Percentiles rank a stretch among this genome's conserved stretches.
Evolutionary conservation across 768 basidiomycete genomes (phyloP).

Genomic region (Cubamyces sp.): DNA sequence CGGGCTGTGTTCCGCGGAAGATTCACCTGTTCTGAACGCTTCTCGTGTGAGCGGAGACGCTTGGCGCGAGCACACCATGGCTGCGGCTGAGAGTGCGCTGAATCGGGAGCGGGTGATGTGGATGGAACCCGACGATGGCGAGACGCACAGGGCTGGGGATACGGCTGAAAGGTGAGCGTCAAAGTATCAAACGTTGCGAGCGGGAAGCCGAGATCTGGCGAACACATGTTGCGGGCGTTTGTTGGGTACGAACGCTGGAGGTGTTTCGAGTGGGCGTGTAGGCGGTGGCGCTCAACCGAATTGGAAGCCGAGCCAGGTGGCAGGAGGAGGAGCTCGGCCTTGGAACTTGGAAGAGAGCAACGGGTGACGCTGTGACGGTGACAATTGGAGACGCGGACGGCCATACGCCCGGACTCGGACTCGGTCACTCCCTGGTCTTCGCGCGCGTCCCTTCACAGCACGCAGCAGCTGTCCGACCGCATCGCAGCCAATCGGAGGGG

Average conservation of each 20-base stretch:
- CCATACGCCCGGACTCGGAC: too few species aligned
- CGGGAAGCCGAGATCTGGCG: not conserved
- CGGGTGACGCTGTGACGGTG: too few species aligned
- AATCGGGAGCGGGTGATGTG: not conserved
- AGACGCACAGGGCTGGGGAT: not conserved
- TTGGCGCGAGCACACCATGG: not conserved
- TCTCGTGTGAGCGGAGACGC: not conserved
- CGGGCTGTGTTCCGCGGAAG: constrained; percentile 8
- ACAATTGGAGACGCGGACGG: too few species aligned
- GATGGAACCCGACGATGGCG: not conserved
- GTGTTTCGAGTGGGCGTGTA: constrained; percentile 12
- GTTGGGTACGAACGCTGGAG: not conserved
- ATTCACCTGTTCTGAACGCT: not conserved
- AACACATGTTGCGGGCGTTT: constrained; percentile 13
- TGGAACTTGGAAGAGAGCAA: too few species aligned
- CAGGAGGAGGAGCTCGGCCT: not conserved
- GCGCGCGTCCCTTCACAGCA: constrained; percentile 15
- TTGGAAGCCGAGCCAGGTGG: not conserved
- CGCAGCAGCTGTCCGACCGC: constrained; percentile 7
- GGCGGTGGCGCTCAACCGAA: not conserved
- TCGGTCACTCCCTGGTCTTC: too few species aligned
- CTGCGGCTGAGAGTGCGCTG: too few species aligned
- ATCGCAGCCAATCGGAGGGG: not conserved
- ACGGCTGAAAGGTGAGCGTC: not conserved
- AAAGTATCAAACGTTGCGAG: not conserved